Conservation (phyloP, 352 stramenopile genomes). For the Aphanomyces euteiches region DNA sequence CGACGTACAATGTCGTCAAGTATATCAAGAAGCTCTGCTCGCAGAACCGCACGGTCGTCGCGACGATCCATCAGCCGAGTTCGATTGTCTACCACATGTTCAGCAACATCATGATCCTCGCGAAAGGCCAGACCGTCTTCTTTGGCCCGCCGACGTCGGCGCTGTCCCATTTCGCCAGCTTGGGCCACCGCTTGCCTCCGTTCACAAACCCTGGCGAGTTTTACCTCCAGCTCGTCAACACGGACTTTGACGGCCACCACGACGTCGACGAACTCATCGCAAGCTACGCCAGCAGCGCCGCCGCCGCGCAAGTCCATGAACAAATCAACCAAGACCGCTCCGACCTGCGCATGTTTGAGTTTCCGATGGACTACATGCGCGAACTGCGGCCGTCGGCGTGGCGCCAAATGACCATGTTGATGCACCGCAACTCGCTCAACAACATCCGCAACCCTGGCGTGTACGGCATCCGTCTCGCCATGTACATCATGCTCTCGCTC, state of each 20-base stretch:
- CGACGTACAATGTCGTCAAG: conserved; percentile 49
- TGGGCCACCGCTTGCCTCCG: conserved; percentile 39
- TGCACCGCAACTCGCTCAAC: conserved; percentile 58
- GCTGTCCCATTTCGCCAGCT: conserved; percentile 41
- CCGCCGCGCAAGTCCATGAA: conserved; percentile 20
- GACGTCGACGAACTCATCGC: conserved; percentile 38
- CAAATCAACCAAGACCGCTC: conserved; percentile 32
- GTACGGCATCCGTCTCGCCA: conserved; percentile 63
- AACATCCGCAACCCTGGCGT: conserved; percentile 63
- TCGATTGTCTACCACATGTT: conserved; percentile 61
- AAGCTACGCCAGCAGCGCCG: conserved; percentile 31
- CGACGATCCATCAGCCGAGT: conserved; percentile 70
- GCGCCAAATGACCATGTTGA: conserved; percentile 45
- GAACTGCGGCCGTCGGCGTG: conserved; percentile 33
- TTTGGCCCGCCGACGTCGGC: conserved; percentile 47
- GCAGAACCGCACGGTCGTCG: conserved; percentile 48
- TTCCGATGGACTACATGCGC: neutral
- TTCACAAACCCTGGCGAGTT: conserved; percentile 60
- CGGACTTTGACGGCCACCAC: conserved; percentile 49
- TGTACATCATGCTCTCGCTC: conserved; percentile 65
- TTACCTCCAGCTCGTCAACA: conserved; percentile 51
- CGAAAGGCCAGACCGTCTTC: conserved; percentile 72
- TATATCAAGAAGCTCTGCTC: conserved; percentile 39
- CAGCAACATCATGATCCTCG: conserved; percentile 53
- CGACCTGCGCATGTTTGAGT: neutral